These are phyloP conservation scores for Penicillium capsulatum DNA, from an alignment of 2,329 filamentous ascomycete genomes.

Conservation along the genomic window DNA sequence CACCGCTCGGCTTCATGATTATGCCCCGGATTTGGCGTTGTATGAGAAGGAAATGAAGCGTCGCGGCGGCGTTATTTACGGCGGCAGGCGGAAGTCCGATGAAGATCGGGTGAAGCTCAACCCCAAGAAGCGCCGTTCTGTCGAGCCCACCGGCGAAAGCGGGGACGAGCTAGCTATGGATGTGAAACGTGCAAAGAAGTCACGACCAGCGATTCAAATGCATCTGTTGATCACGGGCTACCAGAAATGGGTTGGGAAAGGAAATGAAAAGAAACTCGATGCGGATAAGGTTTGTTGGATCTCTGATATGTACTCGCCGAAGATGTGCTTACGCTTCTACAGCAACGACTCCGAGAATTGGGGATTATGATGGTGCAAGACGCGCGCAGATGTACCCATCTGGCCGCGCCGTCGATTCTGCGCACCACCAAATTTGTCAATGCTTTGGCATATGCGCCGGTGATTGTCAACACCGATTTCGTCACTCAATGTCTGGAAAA, in stretches of 20 bases:
- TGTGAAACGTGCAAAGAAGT: conserved; percentile 60
- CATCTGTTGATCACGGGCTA: conserved; percentile 81
- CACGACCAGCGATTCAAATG: conserved; percentile 63
- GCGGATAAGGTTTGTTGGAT: conserved; percentile 65
- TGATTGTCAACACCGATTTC: conserved; percentile 71
- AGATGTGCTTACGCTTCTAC: conserved; percentile 13
- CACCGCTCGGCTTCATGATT: conserved; percentile 66
- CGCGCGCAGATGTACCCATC: conserved; percentile 70
- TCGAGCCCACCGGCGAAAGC: conserved; percentile 47
- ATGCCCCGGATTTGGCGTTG: conserved; percentile 78
- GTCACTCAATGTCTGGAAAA: conserved; percentile 71
- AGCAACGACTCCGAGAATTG: conserved; percentile 77
- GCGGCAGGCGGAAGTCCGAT: conserved; percentile 48
- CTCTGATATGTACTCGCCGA: conserved; percentile 1
- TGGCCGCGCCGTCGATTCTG: conserved; percentile 81
- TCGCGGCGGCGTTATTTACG: conserved; percentile 61
- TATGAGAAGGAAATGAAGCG: conserved; percentile 95
- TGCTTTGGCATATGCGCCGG: conserved; percentile 74
- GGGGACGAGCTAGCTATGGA: conserved; percentile 55
- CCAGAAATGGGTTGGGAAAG: conserved; percentile 67
- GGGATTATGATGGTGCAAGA: conserved; percentile 79
- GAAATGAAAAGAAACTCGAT: conserved; percentile 65
- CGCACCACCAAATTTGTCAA: conserved; percentile 92
- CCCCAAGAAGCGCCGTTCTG: conserved; percentile 43
- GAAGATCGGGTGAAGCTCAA: conserved; percentile 34